These are phyloP conservation scores for Boeremia exigua DNA, from an alignment of 2,329 filamentous ascomycete species.

Conservation along the genomic window DNA sequence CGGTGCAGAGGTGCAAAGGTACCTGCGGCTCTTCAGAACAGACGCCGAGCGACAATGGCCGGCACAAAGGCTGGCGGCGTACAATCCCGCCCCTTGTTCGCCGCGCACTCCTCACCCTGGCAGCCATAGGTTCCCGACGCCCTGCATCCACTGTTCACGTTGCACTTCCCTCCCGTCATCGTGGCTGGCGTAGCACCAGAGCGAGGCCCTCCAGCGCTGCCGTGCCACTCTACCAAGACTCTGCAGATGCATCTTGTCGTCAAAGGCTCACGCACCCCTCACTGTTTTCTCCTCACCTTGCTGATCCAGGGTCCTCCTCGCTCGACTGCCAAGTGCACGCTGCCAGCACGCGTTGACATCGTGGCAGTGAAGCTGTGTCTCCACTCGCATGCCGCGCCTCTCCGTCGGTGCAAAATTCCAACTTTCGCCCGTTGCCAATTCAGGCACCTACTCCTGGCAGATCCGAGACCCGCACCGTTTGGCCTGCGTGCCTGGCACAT, in stretches of 20 bases:
- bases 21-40: constrained; percentile 1
- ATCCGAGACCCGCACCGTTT: constrained; percentile 43
- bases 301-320: constrained; percentile 12
- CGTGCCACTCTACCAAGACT: constrained; percentile 2
- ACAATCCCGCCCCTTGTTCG: constrained; percentile 16
- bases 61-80: constrained; percentile 11
- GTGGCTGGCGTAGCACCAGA: constrained; percentile 40
- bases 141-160: constrained; percentile 26
- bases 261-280: constrained; percentile 12
- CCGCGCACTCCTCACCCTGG: neutral
- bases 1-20: neutral
- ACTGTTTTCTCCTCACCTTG: constrained; percentile 5
- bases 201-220: constrained; percentile 10
- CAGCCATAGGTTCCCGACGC: constrained; percentile 19
- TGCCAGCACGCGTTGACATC: constrained; percentile 15
- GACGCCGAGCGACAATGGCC: constrained; percentile 2
- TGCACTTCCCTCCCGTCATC: constrained; percentile 25
- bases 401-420: constrained; percentile 4
- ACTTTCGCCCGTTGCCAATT: constrained; percentile 1
- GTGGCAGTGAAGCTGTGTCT: constrained; percentile 14
- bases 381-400: constrained; percentile 9
- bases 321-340: constrained; percentile 3
- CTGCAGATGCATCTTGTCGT: constrained; percentile 9
- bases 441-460: constrained; percentile 4
- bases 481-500: constrained; percentile 31